Evolutionary conservation across 225 moss, liverwort and hornwort species (phyloP).

Genomic region (Straminergon stramineum): DNA sequence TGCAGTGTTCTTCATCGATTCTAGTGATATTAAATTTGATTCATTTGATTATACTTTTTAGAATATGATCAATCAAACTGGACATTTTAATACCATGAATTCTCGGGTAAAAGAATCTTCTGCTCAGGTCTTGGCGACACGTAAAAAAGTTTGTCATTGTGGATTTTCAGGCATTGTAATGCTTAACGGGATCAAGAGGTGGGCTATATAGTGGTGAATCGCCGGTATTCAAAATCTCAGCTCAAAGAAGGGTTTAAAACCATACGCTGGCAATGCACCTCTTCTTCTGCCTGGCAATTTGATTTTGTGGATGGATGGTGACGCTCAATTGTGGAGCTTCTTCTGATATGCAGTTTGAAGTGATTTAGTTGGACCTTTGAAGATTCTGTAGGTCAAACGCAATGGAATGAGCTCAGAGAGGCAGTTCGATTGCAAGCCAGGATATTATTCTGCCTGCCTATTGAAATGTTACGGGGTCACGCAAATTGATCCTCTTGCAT

Average conservation of each 20-base stretch:
- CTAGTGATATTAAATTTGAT: not conserved
- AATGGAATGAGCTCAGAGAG: constrained; percentile 61
- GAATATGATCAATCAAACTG: not conserved
- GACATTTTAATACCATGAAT: not conserved
- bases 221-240: constrained; percentile 46
- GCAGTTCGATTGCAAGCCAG: constrained; percentile 52
- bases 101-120: not conserved
- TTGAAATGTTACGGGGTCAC: constrained; percentile 44
- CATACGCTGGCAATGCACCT: not conserved
- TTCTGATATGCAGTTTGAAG: constrained; percentile 39
- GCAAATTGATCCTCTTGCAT: not conserved
- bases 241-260: constrained; percentile 54
- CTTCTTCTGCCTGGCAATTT: not conserved
- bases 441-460: constrained; percentile 67
- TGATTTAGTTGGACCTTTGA: constrained; percentile 59
- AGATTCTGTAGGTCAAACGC: constrained; percentile 53
- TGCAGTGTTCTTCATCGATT: not conserved
- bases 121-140: not conserved
- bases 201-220: constrained; percentile 24
- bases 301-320: constrained; percentile 28
- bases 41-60: not conserved
- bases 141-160: not conserved
- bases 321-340: constrained; percentile 24
- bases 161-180: constrained; percentile 43
- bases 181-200: constrained; percentile 48